A percentile compares a stretch with the other conserved stretches of the same genome.
phyloP scores from a whole-genome alignment of 2,329 filamentous ascomycete genomes.

The Polychaeton citri region DNA sequence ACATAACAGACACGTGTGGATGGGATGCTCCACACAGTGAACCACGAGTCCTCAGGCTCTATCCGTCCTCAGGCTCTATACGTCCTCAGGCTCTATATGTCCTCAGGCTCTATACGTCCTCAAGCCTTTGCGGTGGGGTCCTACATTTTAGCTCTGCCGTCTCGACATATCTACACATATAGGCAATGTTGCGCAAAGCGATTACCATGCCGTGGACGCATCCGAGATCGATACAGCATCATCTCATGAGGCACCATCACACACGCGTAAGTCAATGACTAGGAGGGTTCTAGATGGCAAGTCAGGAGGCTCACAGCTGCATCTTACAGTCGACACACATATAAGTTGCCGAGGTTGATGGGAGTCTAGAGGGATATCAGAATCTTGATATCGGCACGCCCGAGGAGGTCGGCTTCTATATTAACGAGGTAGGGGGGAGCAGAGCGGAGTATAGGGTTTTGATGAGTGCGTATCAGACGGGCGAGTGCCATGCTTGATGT shows the following conservation, averaged over 20 bases:
- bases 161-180: background rate
- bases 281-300: background rate
- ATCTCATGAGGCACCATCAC: background rate
- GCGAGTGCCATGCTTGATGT: background rate
- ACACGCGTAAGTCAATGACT: background rate
- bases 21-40: too few relatives aligned
- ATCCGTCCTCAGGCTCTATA: too few relatives aligned
- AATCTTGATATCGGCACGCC: background rate
- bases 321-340: background rate
- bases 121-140: too few relatives aligned
- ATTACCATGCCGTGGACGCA: background rate
- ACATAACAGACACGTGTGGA: too few relatives aligned
- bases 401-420: background rate
- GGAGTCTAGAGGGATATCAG: background rate
- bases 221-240: background rate
- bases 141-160: background rate
- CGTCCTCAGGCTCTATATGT: too few relatives aligned
- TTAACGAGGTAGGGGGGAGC: background rate
- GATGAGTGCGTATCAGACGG: background rate
- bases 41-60: too few relatives aligned
- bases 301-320: background rate
- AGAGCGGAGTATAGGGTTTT: background rate
- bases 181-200: background rate
- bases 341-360: background rate
- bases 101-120: too few relatives aligned